Base-by-base conservation (phyloP, 768 basidiomycete genomes). In the Lactarius evosmus region DNA sequence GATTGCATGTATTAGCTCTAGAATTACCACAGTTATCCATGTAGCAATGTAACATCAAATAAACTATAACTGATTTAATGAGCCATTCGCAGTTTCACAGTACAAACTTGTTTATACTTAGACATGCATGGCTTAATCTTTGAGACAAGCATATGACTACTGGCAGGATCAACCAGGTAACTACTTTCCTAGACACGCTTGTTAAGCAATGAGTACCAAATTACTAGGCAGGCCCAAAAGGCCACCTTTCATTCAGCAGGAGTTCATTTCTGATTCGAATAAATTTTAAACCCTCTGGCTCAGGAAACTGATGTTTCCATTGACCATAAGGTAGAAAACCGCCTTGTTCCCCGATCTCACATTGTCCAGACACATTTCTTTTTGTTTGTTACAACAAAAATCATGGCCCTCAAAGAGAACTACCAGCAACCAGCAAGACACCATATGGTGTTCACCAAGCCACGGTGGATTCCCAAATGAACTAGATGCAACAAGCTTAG, bases 191-290 rank as follows among this genome's bases (percentile, higher is more conserved):
- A 68, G 63, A 67, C 59, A 36, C 66, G 52, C 55, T 46, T 25
- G 7, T 61, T 16, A 85, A 85, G 85, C 85, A 85, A 85, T 85
- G 84, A 85, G 84, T 86, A 86, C 85, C 85, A 86, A 86, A 85
- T 85, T 82, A 86, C 84, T 86, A 87, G 84, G 86, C 84, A 87
- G 85, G 83, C 86, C 87, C 85, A 87, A 87, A 84, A 85, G 85
- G 86, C 83, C 86, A 85, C 85, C 85, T 85, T n/a, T n/a, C n/a
- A n/a, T n/a, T n/a, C n/a, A n/a, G n/a, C n/a, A n/a, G n/a, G n/a
- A n/a, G n/a, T n/a, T n/a, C n/a, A n/a, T n/a, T n/a, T n/a, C n/a
- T n/a, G n/a, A n/a, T n/a, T n/a, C n/a, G n/a, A n/a, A n/a, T n/a
- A n/a, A n/a, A n/a, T n/a, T n/a, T n/a, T n/a, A n/a, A n/a, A n/a